Conservation (phyloP, 2,329 filamentous ascomycete genomes). For the Aspergillus chevalieri region DNA sequence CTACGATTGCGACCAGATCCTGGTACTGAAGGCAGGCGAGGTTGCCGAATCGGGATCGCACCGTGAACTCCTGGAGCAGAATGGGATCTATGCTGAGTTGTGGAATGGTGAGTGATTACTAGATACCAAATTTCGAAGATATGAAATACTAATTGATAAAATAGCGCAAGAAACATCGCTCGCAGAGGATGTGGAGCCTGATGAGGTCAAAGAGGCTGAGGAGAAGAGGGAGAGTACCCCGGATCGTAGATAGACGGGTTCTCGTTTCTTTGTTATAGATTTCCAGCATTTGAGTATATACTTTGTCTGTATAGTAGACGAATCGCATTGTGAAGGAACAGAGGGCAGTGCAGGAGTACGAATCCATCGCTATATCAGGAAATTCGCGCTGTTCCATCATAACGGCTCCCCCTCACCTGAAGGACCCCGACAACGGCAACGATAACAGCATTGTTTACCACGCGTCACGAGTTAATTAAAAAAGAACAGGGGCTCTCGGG, state of each 20-base stretch:
- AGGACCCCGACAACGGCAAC: too few species aligned
- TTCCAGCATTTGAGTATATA: neutral
- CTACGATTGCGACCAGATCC: constrained; percentile 86
- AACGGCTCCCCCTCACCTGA: too few species aligned
- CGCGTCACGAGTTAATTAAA: too few species aligned
- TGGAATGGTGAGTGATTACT: constrained; percentile 66
- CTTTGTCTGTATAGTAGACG: too few species aligned
- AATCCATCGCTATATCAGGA: too few species aligned
- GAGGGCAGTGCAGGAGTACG: too few species aligned
- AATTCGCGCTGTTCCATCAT: too few species aligned
- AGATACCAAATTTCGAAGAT: neutral
- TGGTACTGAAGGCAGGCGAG: constrained; percentile 74
- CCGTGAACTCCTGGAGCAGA: constrained; percentile 66
- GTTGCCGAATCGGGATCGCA: constrained; percentile 92
- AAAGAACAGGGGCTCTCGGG: neutral
- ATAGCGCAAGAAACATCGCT: constrained; percentile 57
- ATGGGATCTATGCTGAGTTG: constrained; percentile 74
- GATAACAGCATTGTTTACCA: too few species aligned
- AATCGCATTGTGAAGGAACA: too few species aligned
- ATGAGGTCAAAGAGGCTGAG: constrained; percentile 38
- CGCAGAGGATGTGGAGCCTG: constrained; percentile 26
- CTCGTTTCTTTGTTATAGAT: neutral
- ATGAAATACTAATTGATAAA: neutral
- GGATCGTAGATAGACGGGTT: neutral
- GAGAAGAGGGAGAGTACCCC: constrained; percentile 23